Base-by-base conservation (phyloP, 225 moss, liverwort and hornwort genomes). In the Bryoerythrophyllum caledonicum region DNA sequence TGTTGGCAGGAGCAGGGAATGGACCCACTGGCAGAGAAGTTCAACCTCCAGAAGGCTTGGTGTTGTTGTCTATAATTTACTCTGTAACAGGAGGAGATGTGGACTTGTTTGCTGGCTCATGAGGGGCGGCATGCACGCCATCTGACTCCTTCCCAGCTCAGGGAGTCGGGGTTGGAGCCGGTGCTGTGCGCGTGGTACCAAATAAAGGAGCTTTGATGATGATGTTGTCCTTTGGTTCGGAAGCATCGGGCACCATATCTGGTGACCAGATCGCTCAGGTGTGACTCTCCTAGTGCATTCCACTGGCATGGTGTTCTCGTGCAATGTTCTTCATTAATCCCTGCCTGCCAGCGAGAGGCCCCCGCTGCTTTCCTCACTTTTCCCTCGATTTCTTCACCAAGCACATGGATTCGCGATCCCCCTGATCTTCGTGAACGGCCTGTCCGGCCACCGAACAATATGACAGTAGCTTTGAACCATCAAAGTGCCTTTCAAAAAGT, bases 291-390 rank as follows among this genome's bases (percentile, higher is more conserved):
- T 60, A 43, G 72, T 46, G 71, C 60, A n/a, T 7, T 71, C 20
- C 10, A 41, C 5, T 19, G 25, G 37, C 74, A 73, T 26, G 74
- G 53, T 53, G 52, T 63, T 26, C 52, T 64, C 51, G 74, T 74
- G 63, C 74, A 63, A 26, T 12, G 11, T 7, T 7, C 14, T 5
- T 2, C 13, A 30, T 70, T 68, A 3, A 23, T 12, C 20, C 19
- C 60, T 60, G 7, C 46, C 44, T 44, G 44, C 58, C 20, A 46
- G 26, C 46, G 13, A 32, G 52, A 65, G 66, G 5, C 27, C 9
- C 25, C 3, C 13, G 10, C 6, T 0, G 38, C 12, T n/a, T 38
- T 12, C 12, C 21, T 30, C 48, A 32, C n/a, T 44, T 17, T 35
- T 65, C 16, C 2, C 17, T 53, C 26, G 26, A 9, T 23, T 38